Evolutionary conservation across 2,329 filamentous ascomycete genomes (phyloP).

Genomic region (Dactylellina sp.): DNA sequence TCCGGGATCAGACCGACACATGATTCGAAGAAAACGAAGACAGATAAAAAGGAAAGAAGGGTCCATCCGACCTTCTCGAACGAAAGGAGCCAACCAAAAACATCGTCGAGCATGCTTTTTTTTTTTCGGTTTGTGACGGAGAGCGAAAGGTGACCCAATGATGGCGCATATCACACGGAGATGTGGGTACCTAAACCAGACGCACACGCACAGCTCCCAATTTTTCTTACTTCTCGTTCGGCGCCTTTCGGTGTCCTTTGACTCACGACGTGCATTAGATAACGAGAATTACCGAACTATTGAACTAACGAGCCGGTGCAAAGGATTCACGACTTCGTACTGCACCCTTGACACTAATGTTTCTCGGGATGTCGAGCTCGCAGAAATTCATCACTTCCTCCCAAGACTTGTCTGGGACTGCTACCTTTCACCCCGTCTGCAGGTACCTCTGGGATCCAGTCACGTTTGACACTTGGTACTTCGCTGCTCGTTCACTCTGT

Average conservation of each 20-base stretch:
- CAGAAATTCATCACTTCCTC: slow-evolving; percentile 13
- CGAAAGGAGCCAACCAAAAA: slow-evolving; percentile 41
- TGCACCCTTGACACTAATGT: slow-evolving; percentile 9
- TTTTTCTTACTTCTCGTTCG: slow-evolving; percentile 24
- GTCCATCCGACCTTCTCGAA: slow-evolving; percentile 50
- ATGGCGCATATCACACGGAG: slow-evolving; percentile 51
- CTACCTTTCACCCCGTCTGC: slow-evolving; percentile 26
- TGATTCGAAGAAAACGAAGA: slow-evolving; percentile 32
- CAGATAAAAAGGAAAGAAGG: slow-evolving; percentile 14
- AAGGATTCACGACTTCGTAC: slow-evolving; percentile 46
- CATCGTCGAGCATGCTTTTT: slow-evolving; percentile 14
- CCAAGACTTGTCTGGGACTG: not conserved
- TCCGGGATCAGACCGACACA: slow-evolving; percentile 52
- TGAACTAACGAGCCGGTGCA: slow-evolving; percentile 33
- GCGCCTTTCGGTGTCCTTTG: slow-evolving; percentile 39
- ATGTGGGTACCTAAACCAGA: slow-evolving; percentile 25
- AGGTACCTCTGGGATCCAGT: slow-evolving; percentile 36
- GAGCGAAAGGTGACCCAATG: slow-evolving; percentile 46
- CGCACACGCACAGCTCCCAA: slow-evolving; percentile 4
- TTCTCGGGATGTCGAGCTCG: slow-evolving; percentile 1
- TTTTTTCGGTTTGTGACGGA: slow-evolving; percentile 52
- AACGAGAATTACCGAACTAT: slow-evolving; percentile 44
- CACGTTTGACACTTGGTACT: slow-evolving; percentile 42
- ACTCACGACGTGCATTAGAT: slow-evolving; percentile 57
- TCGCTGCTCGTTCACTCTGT: slow-evolving; percentile 22